Evolutionary conservation across 1,139 yeast genomes (phyloP).

Genomic region (Torulaspora pretoriensis): DNA sequence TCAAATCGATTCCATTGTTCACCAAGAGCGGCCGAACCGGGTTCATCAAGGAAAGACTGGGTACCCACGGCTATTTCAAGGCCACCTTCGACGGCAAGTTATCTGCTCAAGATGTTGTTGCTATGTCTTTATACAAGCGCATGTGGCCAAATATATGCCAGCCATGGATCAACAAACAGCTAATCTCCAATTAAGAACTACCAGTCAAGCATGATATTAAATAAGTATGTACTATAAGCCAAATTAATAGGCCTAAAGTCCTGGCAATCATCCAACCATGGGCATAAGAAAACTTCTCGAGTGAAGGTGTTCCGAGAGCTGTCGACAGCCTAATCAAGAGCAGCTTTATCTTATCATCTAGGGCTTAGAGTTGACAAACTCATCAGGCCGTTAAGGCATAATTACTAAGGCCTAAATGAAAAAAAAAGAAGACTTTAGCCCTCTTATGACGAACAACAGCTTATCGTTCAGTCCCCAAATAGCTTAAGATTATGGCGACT

Average conservation of each 20-base stretch:
- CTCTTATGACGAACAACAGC: too few relatives aligned
- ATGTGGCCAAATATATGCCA: conserved; percentile 68
- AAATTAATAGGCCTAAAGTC: too few relatives aligned
- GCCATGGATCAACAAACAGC: conserved; percentile 5
- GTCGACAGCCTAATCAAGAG: too few relatives aligned
- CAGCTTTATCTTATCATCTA: too few relatives aligned
- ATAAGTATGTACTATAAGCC: not conserved
- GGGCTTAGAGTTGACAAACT: too few relatives aligned
- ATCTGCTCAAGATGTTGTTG: conserved; percentile 88
- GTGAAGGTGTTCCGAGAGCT: too few relatives aligned
- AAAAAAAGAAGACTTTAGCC: not conserved
- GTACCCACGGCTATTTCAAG: conserved; percentile 97
- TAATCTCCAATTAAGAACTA: not conserved
- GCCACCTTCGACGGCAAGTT: conserved; percentile 91
- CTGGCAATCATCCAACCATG: too few relatives aligned
- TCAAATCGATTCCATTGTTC: conserved; percentile 86
- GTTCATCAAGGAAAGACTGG: conserved; percentile 87
- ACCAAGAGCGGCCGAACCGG: conserved; percentile 93
- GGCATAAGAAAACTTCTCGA: too few relatives aligned
- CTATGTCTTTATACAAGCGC: conserved; percentile 90
- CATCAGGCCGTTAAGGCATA: too few relatives aligned
- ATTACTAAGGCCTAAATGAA: too few relatives aligned
- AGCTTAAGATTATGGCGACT: not conserved
- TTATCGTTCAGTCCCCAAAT: too few relatives aligned
- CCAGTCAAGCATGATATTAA: not conserved